Evolutionary conservation across 306 rosid species (phyloP).

Genomic region (Gillenia trifoliata): DNA sequence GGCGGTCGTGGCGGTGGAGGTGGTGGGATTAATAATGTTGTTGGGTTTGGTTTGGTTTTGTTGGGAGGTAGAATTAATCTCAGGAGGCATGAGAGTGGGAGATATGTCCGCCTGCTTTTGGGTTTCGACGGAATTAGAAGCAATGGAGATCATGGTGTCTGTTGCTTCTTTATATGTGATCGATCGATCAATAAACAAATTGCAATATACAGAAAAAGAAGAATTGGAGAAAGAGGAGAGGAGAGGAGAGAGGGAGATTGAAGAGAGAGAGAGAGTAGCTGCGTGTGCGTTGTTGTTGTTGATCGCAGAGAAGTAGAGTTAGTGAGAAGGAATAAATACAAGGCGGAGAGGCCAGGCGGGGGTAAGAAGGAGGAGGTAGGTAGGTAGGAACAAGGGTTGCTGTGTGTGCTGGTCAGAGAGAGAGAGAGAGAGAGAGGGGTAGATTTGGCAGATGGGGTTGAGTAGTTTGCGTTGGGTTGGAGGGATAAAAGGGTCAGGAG

Average conservation of each 20-base stretch:
- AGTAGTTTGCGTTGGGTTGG: not conserved
- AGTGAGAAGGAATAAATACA: not conserved
- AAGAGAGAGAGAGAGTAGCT: not conserved
- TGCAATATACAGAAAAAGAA: too few relatives aligned
- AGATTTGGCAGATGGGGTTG: constrained; percentile 14
- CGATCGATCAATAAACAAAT: too few relatives aligned
- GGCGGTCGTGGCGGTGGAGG: not conserved
- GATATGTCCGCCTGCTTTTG: constrained; percentile 20
- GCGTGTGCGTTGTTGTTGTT: not conserved
- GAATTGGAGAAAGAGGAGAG: not conserved
- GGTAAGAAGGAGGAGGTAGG: not conserved
- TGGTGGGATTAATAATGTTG: not conserved
- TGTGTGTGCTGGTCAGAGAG: not conserved
- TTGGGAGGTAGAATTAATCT: not conserved
- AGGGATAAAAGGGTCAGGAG: not conserved
- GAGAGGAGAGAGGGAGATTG: not conserved
- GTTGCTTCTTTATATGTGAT: not conserved
- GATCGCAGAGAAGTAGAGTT: not conserved
- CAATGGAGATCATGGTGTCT: constrained; percentile 40
- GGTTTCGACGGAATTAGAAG: constrained; percentile 40
- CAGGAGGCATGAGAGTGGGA: not conserved
- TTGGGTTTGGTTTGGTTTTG: not conserved
- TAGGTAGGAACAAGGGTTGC: constrained; percentile 10
- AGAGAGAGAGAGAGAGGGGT: constrained; percentile 21
- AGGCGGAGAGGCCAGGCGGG: not conserved